Percentiles rank a stretch among this genome's conserved stretches.
phyloP scores from a whole-genome alignment of 2,329 filamentous ascomycete species.

The Ilyonectria destructans region DNA sequence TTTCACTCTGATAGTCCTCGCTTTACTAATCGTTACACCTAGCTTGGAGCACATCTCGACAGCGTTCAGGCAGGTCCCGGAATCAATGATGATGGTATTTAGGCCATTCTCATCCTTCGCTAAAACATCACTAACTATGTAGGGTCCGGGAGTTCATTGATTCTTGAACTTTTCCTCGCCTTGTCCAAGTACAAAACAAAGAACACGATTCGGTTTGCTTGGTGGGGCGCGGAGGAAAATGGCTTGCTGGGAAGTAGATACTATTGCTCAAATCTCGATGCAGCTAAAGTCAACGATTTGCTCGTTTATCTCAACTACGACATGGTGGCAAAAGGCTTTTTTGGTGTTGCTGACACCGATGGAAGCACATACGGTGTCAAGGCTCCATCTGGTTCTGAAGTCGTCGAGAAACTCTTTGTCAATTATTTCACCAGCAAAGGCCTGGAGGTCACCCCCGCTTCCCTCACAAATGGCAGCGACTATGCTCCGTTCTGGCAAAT shows the following conservation, averaged over 20 bases:
- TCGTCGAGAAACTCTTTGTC: constrained; percentile 44
- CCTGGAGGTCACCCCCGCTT: constrained; percentile 45
- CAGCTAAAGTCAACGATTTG: constrained; percentile 41
- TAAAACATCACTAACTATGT: background rate
- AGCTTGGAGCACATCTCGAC: constrained; percentile 40
- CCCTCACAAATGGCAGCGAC: constrained; percentile 56
- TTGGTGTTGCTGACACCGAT: constrained; percentile 46
- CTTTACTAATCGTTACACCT: background rate
- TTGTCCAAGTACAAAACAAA: constrained; percentile 46
- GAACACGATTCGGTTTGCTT: constrained; percentile 46
- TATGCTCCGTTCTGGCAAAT: constrained; percentile 51
- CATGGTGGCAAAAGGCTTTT: constrained; percentile 45
- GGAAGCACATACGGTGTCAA: constrained; percentile 43
- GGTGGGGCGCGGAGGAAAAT: constrained; percentile 46
- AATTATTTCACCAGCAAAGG: constrained; percentile 53
- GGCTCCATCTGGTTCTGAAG: constrained; percentile 49
- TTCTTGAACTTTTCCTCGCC: constrained; percentile 41
- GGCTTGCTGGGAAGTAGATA: constrained; percentile 41
- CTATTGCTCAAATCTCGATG: constrained; percentile 32
- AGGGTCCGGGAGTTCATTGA: constrained; percentile 40
- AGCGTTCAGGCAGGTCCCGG: constrained; percentile 42
- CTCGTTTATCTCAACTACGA: constrained; percentile 45
- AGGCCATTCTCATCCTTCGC: rapidly evolving
- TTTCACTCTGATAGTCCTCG: rapidly evolving
- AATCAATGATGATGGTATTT: constrained; percentile 41